These are phyloP conservation scores for Naegleria lovaniensis DNA, from an alignment of 208 protist genomes.

Conservation along the genomic window DNA sequence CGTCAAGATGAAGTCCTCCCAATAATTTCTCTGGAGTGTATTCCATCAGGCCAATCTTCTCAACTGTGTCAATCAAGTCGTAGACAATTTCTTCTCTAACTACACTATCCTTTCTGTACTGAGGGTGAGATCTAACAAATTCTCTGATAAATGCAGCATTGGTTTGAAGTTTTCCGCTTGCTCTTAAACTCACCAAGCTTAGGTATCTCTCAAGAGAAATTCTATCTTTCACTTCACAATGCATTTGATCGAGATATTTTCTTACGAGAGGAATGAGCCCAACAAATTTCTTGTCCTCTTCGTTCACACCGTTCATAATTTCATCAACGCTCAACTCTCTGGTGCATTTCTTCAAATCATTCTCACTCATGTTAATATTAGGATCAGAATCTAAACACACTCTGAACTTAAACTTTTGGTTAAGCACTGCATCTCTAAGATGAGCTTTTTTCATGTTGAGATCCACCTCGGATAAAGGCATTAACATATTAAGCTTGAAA, in stretches of 20 bases:
- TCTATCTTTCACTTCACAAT: conserved; percentile 45
- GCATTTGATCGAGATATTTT: conserved; percentile 70
- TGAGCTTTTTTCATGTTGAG: conserved; percentile 91
- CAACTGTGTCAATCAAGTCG: conserved; percentile 53
- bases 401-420: conserved; percentile 86
- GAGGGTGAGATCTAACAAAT: conserved; percentile 81
- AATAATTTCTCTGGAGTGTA: background rate
- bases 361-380: background rate
- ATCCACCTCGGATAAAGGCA: conserved; percentile 91
- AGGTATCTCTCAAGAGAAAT: conserved; percentile 69
- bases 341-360: background rate
- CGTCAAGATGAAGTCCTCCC: background rate
- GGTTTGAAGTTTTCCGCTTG: conserved; percentile 81
- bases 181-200: conserved; percentile 79
- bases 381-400: conserved; percentile 60
- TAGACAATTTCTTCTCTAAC: conserved; percentile 74
- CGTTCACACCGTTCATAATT: conserved; percentile 83
- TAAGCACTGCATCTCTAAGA: conserved; percentile 65
- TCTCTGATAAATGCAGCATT: conserved; percentile 82
- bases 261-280: conserved; percentile 83
- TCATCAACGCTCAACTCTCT: conserved; percentile 80
- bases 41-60: background rate
- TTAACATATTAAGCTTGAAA: conserved; percentile 89
- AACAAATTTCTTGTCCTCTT: conserved; percentile 60
- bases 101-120: conserved; percentile 88